A percentile compares a stretch with the other conserved stretches of the same genome.
Conservation (phyloP, 305 asterid genomes). For the Fraxinus albicans region DNA sequence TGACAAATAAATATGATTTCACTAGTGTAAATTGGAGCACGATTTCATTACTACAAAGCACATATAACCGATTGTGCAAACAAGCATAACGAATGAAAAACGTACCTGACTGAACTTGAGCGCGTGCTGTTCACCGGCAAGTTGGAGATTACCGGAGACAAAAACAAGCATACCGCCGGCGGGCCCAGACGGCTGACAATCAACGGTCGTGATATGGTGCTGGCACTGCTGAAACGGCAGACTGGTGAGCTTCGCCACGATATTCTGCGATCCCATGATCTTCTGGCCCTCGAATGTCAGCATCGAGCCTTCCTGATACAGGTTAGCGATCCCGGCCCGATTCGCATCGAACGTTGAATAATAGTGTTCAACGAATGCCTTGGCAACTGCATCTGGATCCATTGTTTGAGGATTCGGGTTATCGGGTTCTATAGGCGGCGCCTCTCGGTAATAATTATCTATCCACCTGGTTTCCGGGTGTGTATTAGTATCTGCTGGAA, state of each 20-base stretch:
- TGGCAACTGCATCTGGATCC: slow-evolving; percentile 17
- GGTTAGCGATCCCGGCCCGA: slow-evolving; percentile 9
- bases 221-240: slow-evolving; percentile 25
- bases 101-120: neutral
- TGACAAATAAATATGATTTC: neutral
- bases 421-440: neutral
- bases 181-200: neutral
- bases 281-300: slow-evolving; percentile 20
- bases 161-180: neutral
- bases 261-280: slow-evolving; percentile 10
- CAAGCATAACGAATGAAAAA: neutral
- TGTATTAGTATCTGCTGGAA: neutral
- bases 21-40: neutral
- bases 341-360: slow-evolving; percentile 23
- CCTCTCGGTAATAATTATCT: neutral
- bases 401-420: neutral
- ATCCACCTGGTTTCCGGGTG: neutral
- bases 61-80: neutral
- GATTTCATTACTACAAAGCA: neutral
- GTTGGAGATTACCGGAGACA: neutral
- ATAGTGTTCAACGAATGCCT: slow-evolving; percentile 21
- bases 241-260: slow-evolving; percentile 12
- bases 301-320: slow-evolving; percentile 20
- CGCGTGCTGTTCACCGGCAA: neutral
- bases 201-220: slow-evolving; percentile 11